Percentiles rank a stretch among this genome's conserved stretches.
Conservation (phyloP, 106 monocot species). For the Acorus gramineus region DNA sequence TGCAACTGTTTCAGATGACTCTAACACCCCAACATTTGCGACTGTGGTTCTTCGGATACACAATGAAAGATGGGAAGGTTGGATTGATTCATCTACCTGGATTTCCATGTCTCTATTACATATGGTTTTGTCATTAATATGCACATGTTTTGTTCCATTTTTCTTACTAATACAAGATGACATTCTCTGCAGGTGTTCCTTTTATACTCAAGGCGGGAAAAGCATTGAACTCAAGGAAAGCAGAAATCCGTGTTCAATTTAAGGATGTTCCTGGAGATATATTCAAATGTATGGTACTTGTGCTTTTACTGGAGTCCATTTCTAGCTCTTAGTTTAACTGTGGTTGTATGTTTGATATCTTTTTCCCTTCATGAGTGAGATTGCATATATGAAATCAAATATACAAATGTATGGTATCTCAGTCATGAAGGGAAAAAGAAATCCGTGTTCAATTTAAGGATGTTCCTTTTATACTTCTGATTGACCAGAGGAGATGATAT, state of each 20-base stretch:
- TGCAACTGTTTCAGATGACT: constrained; percentile 71
- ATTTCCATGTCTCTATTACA: not conserved
- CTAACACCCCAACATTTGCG: constrained; percentile 95
- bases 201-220: constrained; percentile 98
- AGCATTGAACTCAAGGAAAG: constrained; percentile 89
- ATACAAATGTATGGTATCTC: no score
- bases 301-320: not conserved
- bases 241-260: constrained; percentile 94
- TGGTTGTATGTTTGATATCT: no score
- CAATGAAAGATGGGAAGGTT: constrained; percentile 99
- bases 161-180: not conserved
- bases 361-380: no score
- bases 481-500: no score
- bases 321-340: constrained; percentile 1
- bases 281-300: constrained; percentile 48
- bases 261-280: constrained; percentile 99
- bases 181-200: constrained; percentile 63
- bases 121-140: not conserved
- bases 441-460: no score
- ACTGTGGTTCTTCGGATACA: constrained; percentile 71
- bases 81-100: not conserved
- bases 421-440: no score
- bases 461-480: no score
- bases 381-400: no score
- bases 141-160: constrained; percentile 4